These are phyloP conservation scores for Exserohilum turcica DNA, from an alignment of 2,329 filamentous ascomycete genomes.

Conservation along the genomic window DNA sequence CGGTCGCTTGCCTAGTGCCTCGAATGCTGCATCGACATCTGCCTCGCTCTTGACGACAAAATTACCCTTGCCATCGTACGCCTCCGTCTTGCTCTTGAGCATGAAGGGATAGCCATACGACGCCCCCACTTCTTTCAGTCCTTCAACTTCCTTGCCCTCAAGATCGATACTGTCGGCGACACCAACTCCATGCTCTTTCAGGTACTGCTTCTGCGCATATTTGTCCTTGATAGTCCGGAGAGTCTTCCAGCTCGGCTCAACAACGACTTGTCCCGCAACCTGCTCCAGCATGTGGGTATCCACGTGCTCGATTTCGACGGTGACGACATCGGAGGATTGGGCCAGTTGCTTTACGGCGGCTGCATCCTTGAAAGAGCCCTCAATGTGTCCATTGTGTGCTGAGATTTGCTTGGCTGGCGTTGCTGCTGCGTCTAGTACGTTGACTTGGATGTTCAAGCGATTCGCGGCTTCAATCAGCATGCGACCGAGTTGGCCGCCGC, in stretches of 20 bases:
- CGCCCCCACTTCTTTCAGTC: slow-evolving; percentile 66
- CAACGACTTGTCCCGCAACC: slow-evolving; percentile 68
- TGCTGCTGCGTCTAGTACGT: slow-evolving; percentile 75
- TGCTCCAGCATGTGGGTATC: slow-evolving; percentile 89
- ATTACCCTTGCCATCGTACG: slow-evolving; percentile 88
- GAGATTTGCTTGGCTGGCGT: slow-evolving; percentile 87
- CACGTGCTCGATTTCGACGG: slow-evolving; percentile 94
- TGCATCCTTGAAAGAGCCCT: slow-evolving; percentile 85
- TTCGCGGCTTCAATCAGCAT: slow-evolving; percentile 93
- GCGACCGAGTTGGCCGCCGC: slow-evolving; percentile 71
- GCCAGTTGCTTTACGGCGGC: slow-evolving; percentile 82
- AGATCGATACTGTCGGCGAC: slow-evolving; percentile 74
- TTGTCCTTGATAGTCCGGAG: slow-evolving; percentile 93
- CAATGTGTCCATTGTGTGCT: slow-evolving; percentile 73
- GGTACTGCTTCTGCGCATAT: slow-evolving; percentile 83
- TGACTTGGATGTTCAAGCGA: slow-evolving; percentile 76
- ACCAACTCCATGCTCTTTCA: slow-evolving; percentile 69
- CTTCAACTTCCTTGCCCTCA: slow-evolving; percentile 61
- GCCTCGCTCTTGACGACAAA: slow-evolving; percentile 64
- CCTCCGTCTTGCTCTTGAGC: slow-evolving; percentile 88
- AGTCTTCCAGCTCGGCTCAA: slow-evolving; percentile 82
- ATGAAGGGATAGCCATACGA: slow-evolving; percentile 83
- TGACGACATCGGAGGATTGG: slow-evolving; percentile 75
- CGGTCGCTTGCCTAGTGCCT: slow-evolving; percentile 67
- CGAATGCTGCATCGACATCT: slow-evolving; percentile 69